phyloP scores from a whole-genome alignment of 1,284 basidiomycete species.

The Ganoderma multipileum region DNA sequence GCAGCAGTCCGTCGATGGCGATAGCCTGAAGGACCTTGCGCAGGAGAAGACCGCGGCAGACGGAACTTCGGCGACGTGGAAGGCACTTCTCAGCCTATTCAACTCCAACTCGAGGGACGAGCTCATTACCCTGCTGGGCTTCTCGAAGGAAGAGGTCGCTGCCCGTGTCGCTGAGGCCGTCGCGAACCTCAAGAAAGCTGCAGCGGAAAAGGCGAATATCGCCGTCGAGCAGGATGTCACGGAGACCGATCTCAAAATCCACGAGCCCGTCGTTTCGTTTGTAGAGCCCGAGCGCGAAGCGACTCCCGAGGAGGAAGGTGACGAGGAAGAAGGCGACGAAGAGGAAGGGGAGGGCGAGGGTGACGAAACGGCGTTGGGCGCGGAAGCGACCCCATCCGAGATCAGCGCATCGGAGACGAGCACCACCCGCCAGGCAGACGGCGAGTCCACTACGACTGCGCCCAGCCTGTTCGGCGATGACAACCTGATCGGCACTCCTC shows the following conservation, averaged over 20 bases:
- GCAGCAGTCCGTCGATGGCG: constrained; percentile 70
- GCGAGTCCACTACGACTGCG: constrained; percentile 82
- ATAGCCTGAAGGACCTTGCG: constrained; percentile 70
- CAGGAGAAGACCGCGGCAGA: constrained; percentile 57
- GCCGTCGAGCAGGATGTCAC: constrained; percentile 47
- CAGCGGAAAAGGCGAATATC: constrained; percentile 39
- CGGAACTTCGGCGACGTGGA: constrained; percentile 78
- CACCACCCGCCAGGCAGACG: constrained; percentile 64
- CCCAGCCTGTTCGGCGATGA: constrained; percentile 93
- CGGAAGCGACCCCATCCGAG: constrained; percentile 76
- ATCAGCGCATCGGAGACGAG: constrained; percentile 71
- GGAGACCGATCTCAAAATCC: constrained; percentile 50
- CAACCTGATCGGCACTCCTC: constrained; percentile 61
- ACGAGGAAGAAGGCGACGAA: constrained; percentile 38
- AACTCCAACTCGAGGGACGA: constrained; percentile 90
- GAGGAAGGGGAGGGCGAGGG: constrained; percentile 47
- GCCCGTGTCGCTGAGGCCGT: constrained; percentile 85
- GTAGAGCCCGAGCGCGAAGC: constrained; percentile 66
- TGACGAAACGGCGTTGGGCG: constrained; percentile 42
- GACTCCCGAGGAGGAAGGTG: constrained; percentile 35
- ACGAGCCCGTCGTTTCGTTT: constrained; percentile 81
- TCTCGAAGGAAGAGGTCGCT: constrained; percentile 89
- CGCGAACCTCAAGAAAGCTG: constrained; percentile 66
- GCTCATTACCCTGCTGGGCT: constrained; percentile 90
- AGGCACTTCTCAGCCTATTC: constrained; percentile 89